Conservation (phyloP, 2,329 filamentous ascomycete genomes). For the Botrytis sinoallii region DNA sequence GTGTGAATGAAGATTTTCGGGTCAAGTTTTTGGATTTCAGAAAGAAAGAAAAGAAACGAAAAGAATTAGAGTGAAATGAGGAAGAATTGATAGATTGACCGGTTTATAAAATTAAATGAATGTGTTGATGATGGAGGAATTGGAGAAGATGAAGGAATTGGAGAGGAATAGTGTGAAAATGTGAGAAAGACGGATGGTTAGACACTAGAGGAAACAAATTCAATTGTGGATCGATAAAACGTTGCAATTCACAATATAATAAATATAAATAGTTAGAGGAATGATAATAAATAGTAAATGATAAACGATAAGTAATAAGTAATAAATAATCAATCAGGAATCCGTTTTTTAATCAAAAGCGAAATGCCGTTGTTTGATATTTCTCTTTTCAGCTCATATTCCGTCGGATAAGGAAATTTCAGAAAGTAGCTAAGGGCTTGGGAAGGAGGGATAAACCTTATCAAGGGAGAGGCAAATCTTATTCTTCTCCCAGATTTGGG, state of each 20-base stretch:
- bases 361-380: neutral
- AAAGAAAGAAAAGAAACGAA: neutral
- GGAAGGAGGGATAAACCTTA: neutral
- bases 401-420: conserved; percentile 1
- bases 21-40: neutral
- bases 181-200: neutral
- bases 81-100: neutral
- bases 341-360: neutral
- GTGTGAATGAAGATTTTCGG: neutral
- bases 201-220: neutral
- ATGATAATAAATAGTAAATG: neutral
- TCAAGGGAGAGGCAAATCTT: neutral
- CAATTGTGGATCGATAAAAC: neutral
- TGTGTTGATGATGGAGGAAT: neutral
- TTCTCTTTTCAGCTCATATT: conserved; percentile 1
- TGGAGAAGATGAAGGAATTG: neutral
- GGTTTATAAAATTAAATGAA: neutral
- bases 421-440: neutral
- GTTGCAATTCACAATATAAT: neutral
- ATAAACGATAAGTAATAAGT: neutral
- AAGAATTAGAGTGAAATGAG: neutral
- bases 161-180: neutral
- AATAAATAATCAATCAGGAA: neutral
- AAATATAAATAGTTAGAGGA: neutral
- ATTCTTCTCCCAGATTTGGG: neutral